Conservation (phyloP, 2,329 filamentous ascomycete genomes). For the Colletotrichum noveboracense region DNA sequence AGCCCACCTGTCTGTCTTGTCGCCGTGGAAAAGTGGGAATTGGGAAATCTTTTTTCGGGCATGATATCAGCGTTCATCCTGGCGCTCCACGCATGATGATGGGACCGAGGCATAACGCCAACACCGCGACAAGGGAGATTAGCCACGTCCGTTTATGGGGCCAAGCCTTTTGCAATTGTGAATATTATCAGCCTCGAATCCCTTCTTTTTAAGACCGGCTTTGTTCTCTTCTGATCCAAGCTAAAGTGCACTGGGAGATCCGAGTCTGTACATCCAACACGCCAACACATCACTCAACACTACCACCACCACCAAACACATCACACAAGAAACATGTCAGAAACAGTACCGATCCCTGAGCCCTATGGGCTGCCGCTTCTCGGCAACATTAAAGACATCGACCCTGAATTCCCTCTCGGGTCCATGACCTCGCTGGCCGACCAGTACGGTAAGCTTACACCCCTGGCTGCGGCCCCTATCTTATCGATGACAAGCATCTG, state of each 20-base stretch:
- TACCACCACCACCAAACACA: background rate
- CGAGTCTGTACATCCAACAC: background rate
- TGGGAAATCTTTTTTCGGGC: background rate
- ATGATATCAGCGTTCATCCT: conserved; percentile 20
- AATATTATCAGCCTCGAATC: conserved; percentile 1
- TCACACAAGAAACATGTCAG: background rate
- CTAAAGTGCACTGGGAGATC: background rate
- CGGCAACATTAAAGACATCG: conserved; percentile 70
- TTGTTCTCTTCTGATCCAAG: background rate
- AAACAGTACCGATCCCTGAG: conserved; percentile 29
- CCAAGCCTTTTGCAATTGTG: background rate
- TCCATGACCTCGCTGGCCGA: conserved; percentile 65
- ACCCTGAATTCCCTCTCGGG: conserved; percentile 59
- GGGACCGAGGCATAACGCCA: conserved; percentile 13
- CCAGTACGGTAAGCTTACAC: conserved; percentile 61
- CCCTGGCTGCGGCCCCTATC: background rate
- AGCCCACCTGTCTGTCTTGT: conserved; percentile 6
- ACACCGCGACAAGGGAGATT: background rate
- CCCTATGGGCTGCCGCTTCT: conserved; percentile 69
- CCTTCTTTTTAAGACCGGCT: background rate
- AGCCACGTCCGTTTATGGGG: background rate
- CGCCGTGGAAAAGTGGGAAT: conserved; percentile 14
- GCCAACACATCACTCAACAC: background rate
- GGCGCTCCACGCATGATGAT: conserved; percentile 16
- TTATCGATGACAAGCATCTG: background rate